Evolutionary conservation across 2,329 filamentous ascomycete species (phyloP), one percentile per base, ranked within the genome.

Genomic region (Sporothrix pseudoabietina): DNA sequence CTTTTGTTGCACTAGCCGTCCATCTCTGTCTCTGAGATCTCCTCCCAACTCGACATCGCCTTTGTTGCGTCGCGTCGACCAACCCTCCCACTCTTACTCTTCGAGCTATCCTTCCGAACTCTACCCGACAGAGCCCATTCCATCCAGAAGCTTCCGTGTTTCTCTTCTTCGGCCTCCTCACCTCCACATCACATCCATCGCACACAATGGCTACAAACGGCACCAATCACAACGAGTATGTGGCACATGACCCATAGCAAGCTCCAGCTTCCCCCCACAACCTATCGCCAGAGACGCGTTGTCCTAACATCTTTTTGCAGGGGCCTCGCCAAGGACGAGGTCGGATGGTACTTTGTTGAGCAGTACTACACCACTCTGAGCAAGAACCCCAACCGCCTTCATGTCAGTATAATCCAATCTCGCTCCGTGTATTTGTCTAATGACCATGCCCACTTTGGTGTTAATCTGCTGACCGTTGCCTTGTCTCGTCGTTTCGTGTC

Each of bases 311-410:
- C 78, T 82, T 78, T 78, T 82, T 78, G 30, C 66, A 84, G 80
- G 80, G 85, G 87, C 78, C 83, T 89, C 55, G 86, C 87, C 78
- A 98, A 97, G 86, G 94, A 97, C 82, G 94, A 98, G 85, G 94
- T 99, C 78, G 96, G 94, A 83, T 99, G 96, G 96, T 98, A 95
- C 85, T 99, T 99, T 78, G 96, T 99, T 74, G 94, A 98, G 88
- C 94, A 97, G 84, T 99, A 98, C 87, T 99, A 99, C 85, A 98
- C 93, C 78, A 99, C 94, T 75, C 85, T 99, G 80, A 98, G 94
- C 89, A 94, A 95, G 84, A 92, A 87, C 77, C 94, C 96, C 30
- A 94, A 97, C 81, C 97, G 96, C 84, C 92, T 99, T 79, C 95
- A 94, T 81, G 89, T 91, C 84, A 79, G 88, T 84, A 49, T 55